phyloP scores from a whole-genome alignment of 169 alveolate genomes.

The Fabrea salina region DNA sequence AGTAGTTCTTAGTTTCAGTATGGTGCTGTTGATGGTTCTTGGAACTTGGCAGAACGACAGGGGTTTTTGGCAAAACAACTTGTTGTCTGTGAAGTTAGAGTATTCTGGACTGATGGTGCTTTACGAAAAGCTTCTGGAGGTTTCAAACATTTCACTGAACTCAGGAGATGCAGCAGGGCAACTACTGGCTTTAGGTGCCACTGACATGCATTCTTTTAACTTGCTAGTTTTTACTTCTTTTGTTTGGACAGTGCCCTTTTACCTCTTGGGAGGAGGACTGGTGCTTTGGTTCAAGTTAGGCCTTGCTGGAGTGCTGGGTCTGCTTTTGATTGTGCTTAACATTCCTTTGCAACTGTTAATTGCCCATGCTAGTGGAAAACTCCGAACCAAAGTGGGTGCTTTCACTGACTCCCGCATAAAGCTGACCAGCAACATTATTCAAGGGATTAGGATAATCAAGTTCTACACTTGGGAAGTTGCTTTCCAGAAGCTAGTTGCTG shows the following conservation, averaged over 20 bases:
- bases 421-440: background rate
- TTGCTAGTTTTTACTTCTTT: background rate
- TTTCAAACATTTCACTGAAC: background rate
- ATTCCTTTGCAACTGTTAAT: background rate
- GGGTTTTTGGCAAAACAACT: background rate
- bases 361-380: background rate
- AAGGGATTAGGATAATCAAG: slow-evolving; percentile 10
- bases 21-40: background rate
- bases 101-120: background rate
- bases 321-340: background rate
- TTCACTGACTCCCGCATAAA: background rate
- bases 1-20: background rate
- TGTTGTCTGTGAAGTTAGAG: background rate
- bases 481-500: background rate
- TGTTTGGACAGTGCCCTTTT: background rate
- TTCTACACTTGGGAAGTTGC: background rate
- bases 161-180: background rate
- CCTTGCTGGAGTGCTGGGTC: slow-evolving; percentile 6
- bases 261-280: background rate
- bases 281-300: background rate
- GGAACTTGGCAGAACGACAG: background rate
- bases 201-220: background rate
- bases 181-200: background rate
- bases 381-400: background rate
- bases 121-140: background rate